Base-by-base conservation (phyloP, 2,329 filamentous ascomycete genomes). In the Beauveria varroae region DNA sequence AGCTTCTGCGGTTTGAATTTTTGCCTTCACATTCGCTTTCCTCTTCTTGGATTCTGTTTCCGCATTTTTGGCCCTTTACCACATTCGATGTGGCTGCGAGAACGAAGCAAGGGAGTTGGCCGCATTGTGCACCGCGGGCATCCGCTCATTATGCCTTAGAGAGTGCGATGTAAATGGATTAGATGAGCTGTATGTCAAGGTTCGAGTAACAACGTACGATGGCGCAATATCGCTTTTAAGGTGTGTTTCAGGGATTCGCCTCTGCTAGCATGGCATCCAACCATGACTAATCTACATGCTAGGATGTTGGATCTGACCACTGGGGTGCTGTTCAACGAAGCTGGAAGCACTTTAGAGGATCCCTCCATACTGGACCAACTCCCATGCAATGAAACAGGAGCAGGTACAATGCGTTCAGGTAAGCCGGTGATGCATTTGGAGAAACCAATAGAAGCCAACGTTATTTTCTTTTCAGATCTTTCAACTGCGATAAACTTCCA, bases 151-250 rank as follows among this genome's bases (percentile, higher is more conserved):
- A 1, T 61, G 63, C 20, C 16, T 24, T 1, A 8, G 57, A 8
- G 57, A 60, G 12, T 24, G 37, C 3, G 9, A 7, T 22, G 20
- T 18, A 3, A 34, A 16, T 9, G 3, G 28, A n/a, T 37, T 4
- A 8, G 22, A 49, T 4, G 62, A 41, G 20, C 20, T 57, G 3
- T 63, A 62, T 44, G 8, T 50, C 20, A 49, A 24, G 40, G 63
- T 58, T 2, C 30, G 53, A 5, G 57, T 57, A 1, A 57, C 57
- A 4, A 59, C 62, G 5, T 62, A 61, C 24, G 62, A 55, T 34
- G 63, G 62, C 22, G 63, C 63, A 16, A 47, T 63, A n/a, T 63
- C 60, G 12, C 50, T 63, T 16, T 20, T 59, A 1, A 62, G 63
- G 63, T 65, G 43, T 5, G 44, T 24, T 18, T 9, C 8, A 30